Base-by-base conservation (phyloP, 768 basidiomycete genomes). In the Tricholoma sp. region DNA sequence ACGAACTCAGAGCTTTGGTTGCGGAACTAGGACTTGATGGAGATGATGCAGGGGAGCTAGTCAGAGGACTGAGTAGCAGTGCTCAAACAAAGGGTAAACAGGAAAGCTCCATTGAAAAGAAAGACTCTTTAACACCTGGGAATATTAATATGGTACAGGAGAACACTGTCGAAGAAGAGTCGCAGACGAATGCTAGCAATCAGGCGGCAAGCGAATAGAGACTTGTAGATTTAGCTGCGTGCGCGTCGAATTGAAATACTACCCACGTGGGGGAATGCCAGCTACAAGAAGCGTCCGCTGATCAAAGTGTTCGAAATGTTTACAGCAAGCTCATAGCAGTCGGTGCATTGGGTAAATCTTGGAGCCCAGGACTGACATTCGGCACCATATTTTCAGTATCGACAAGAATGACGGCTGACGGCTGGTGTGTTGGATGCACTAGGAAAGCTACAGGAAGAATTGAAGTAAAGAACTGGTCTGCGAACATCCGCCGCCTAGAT, bases 41-140 rank as follows among this genome's bases (percentile, higher is more conserved):
- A 6, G 85, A 88, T 42, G 89, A 88, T n/a, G 89, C 89, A 6
- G 83, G 78, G 1, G 88, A 91, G 55, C 70, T 93, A 58, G 85
- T 87, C 18, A 85, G 81, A 66, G 88, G 83, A 10, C 67, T 91
- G 44, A 74, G 74, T 39, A 74, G 72, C 37, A 65, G 62, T 18
- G 55, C 63, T 15, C 50, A 63, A 13, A 57, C 62, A n/a, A 59
- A 59, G 57, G 58, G 49, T 54, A 53, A 56, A 57, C 61, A 2
- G 52, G 63, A 59, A 53, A 58, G 50, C 59, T 47, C 28, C 15
- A 24, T 52, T 17, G 42, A 29, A 18, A 52, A 57, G 17, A 31
- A 29, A 29, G 17, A 52, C 9, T 36, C 12, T 52, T 7, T 13
- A 34, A 36, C 36, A 11, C 18, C 6, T 11, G 49, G 33, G 50